Base-by-base conservation (phyloP, 768 basidiomycete species). In the Boletus pseudopeckii region DNA sequence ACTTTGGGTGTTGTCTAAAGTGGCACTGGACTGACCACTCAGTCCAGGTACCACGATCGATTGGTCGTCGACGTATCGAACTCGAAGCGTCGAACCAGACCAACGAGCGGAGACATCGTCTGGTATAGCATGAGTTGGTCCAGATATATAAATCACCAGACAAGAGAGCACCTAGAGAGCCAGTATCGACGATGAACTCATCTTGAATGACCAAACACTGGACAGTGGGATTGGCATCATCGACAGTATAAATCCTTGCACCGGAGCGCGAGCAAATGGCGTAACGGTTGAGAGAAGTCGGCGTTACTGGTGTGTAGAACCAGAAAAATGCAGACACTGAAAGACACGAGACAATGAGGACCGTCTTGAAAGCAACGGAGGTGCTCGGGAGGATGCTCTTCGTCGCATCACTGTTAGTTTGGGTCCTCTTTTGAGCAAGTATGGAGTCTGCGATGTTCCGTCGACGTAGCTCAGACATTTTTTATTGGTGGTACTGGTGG, bases 1-100 rank as follows among this genome's bases (percentile, higher is more conserved):
- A 53, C 50, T 20, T 18, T 24, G 28, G 14, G 40, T 38, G 9
- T 30, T 18, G 44, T 32, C 18, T 33, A 14, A 49, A 54, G 37
- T 26, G 33, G 41, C 34, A 49, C 18, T 26, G 38, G 50, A 73
- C 81, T 61, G 59, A 87, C 86, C 87, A 65, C 78, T 85, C 52
- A 91, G 65, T 1, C 89, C 89, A 13, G 89, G 90, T 42, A 90
- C 78, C 41, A 89, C 69, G 49, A 86, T 80, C 40, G 86, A 78
- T 14, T 80, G 82, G 38, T 75, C 64, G 45, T 75, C 70, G 54
- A 85, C 75, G 69, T 76, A 81, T 46, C 76, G 80, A 51, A 83
- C 69, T 49, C 68, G 61, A 40, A 78, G 57, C 62, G 63, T 60
- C 58, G 62, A 54, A 50, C 56, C 49, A 39, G 45, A 56, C 78